Conservation (phyloP, 768 basidiomycete genomes). For the Hirschioporus abietinus region DNA sequence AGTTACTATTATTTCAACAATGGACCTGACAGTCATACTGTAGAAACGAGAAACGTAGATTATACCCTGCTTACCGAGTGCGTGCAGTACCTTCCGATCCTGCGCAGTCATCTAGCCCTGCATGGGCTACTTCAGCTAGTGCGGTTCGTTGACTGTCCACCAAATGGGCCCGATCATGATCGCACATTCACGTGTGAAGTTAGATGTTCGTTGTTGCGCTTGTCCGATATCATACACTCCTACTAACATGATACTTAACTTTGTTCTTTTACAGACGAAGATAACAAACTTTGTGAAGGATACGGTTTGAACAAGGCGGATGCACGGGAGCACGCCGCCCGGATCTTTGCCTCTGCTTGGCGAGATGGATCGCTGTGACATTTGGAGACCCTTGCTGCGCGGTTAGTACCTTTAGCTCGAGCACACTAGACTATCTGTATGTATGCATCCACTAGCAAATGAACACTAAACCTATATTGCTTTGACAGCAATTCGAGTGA, state of each 20-base stretch:
- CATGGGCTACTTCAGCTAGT: background rate
- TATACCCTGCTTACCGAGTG: background rate
- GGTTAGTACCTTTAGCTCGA: too few species aligned
- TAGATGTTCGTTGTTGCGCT: background rate
- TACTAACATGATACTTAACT: background rate
- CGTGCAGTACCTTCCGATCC: background rate
- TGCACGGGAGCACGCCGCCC: background rate
- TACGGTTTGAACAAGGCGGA: background rate
- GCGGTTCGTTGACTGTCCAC: background rate
- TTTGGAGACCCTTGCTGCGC: too few species aligned
- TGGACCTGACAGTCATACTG: background rate
- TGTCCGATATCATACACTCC: background rate
- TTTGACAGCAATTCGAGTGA: too few species aligned
- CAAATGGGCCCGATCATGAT: background rate
- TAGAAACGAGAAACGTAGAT: background rate
- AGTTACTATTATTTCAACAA: background rate
- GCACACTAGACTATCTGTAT: too few species aligned
- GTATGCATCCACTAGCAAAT: too few species aligned
- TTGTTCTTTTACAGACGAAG: background rate
- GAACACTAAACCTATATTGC: too few species aligned
- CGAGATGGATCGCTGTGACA: background rate
- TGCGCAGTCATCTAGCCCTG: background rate
- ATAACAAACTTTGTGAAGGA: background rate
- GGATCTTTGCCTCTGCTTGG: background rate
- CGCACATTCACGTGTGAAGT: background rate